Percentiles rank a stretch among this genome's conserved stretches.
These are phyloP conservation scores for Wickerhamomyces pijperi DNA, from an alignment of 805 yeast species.

Conservation along the genomic window DNA sequence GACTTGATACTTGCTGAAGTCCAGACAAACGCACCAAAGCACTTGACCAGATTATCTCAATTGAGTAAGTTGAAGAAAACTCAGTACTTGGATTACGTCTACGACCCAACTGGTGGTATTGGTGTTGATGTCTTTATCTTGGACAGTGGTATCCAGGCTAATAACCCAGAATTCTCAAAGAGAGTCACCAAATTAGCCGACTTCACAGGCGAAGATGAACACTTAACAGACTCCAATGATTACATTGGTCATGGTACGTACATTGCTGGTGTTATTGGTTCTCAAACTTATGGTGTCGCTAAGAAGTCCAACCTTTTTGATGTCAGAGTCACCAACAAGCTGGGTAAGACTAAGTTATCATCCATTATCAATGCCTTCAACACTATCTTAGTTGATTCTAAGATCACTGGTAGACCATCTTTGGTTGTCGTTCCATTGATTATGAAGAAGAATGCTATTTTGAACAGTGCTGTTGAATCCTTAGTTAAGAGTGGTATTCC, in stretches of 20 bases:
- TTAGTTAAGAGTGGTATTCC: constrained; percentile 31
- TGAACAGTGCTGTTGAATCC: constrained; percentile 34
- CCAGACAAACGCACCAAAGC: constrained; percentile 32
- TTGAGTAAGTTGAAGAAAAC: constrained; percentile 13
- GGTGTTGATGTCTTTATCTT: constrained; percentile 27
- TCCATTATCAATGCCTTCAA: constrained; percentile 23
- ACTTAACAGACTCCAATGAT: constrained; percentile 7
- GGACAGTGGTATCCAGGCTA: constrained; percentile 26
- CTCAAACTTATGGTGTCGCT: constrained; percentile 41
- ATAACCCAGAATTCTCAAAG: constrained; percentile 32
- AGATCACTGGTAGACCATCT: constrained; percentile 24
- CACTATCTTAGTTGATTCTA: constrained; percentile 18
- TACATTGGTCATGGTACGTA: constrained; percentile 47
- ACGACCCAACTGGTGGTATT: constrained; percentile 30
- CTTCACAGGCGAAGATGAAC: constrained; percentile 23
- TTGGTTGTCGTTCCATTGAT: constrained; percentile 28
- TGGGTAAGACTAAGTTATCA: constrained; percentile 25
- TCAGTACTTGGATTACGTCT: constrained; percentile 26
- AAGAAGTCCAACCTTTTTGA: constrained; percentile 33
- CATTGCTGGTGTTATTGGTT: constrained; percentile 43
- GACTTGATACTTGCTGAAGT: constrained; percentile 24
- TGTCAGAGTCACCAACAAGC: constrained; percentile 28
- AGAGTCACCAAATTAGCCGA: constrained; percentile 33
- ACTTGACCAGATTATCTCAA: constrained; percentile 31
- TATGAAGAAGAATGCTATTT: constrained; percentile 25